These are phyloP conservation scores for Aspergillus fischeri DNA, from an alignment of 2,329 filamentous ascomycete genomes.

Conservation along the genomic window DNA sequence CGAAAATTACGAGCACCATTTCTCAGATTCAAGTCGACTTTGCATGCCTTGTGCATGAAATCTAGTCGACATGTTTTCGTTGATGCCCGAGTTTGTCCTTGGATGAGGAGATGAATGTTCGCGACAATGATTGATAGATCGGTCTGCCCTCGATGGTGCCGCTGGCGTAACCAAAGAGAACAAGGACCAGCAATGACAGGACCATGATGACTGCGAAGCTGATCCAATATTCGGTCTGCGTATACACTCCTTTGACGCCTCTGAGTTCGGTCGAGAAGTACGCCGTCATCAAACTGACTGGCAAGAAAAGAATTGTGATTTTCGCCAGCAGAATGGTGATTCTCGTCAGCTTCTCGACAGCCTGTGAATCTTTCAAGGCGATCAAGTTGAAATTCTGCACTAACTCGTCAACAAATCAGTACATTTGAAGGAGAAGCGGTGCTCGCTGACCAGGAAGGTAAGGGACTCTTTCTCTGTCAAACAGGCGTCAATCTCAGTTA, in stretches of 20 bases:
- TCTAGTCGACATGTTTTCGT: constrained; percentile 8
- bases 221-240: constrained; percentile 62
- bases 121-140: constrained; percentile 44
- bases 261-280: constrained; percentile 68
- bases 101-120: constrained; percentile 32
- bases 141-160: constrained; percentile 55
- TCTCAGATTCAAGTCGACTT: neutral
- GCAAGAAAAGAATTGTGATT: constrained; percentile 70
- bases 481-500: constrained; percentile 62
- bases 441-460: constrained; percentile 57
- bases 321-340: constrained; percentile 71
- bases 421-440: neutral
- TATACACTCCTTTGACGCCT: constrained; percentile 55
- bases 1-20: neutral
- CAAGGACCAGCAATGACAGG: constrained; percentile 55
- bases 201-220: constrained; percentile 61
- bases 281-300: constrained; percentile 68
- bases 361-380: constrained; percentile 68
- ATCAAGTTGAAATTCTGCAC: constrained; percentile 71
- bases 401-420: constrained; percentile 4
- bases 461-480: constrained; percentile 66
- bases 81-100: constrained; percentile 22
- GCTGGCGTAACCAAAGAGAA: constrained; percentile 55
- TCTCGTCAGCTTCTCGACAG: constrained; percentile 66
- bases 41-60: neutral